Evolutionary conservation across 768 basidiomycete genomes (phyloP), one percentile per base, ranked within the genome.

Genomic region (Tubosaeta sp.): DNA sequence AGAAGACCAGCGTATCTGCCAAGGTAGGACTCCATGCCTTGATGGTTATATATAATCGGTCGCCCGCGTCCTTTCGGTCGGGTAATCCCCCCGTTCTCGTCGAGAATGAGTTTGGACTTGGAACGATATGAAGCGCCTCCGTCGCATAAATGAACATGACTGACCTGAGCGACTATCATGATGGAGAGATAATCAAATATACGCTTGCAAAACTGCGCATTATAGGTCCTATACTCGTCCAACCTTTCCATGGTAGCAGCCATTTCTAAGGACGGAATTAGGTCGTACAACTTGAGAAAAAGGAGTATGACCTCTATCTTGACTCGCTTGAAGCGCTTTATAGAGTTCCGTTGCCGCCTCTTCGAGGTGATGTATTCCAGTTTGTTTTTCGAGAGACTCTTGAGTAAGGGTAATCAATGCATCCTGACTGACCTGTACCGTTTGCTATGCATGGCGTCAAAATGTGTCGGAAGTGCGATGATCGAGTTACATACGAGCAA

Each of bases 231-330:
- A 64, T 98, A 98, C 67, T 97, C 95, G 54, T 86, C 82, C 54
- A 96, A 72, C 24, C 94, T 76, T 69, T 94, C 94, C 80, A 94
- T 94, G 0, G 93, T 94, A 7, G 94, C 94, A n/a, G 94, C 92
- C 85, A 97, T 95, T 62, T 95, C 95, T 85, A 41, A 50, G 35
- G 32, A 44, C 14, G 11, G 38, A 25, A 45, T 61, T 22, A 66
- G 49, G 14, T 11, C 36, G 36, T 13, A 42, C 19, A 11, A 27
- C 21, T 24, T 4, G 44, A 38, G 31, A 34, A 41, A 7, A 41
- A 29, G 19, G 43, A 44, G 9, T 18, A 38, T 19, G 47, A 91
- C 93, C 92, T 59, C 87, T 87, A 62, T 97, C 95, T 56, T 86
- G 76, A 6, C 91, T 87, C 0, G 93, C 91, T 61, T 90, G 86